Evolutionary conservation across 306 rosid species (phyloP).

Genomic region (Malus fusca): DNA sequence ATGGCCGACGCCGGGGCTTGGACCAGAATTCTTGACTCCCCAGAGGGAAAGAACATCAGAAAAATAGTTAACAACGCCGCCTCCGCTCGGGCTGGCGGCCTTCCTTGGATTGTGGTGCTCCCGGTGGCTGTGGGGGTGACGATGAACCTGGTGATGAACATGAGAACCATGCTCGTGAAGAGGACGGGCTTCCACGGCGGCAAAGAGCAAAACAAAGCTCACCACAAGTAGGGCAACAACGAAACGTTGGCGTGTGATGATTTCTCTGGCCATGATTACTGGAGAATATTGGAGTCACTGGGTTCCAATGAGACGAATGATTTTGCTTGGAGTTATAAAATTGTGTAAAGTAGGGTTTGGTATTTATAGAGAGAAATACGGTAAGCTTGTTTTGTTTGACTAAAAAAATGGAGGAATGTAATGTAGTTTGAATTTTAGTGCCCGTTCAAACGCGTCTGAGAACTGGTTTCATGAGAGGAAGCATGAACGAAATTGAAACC

Average conservation of each 20-base stretch:
- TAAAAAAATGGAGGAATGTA: neutral
- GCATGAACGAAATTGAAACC: neutral
- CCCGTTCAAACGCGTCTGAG: neutral
- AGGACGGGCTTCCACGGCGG: constrained; percentile 13
- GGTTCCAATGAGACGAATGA: neutral
- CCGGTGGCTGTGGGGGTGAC: neutral
- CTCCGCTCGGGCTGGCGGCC: constrained; percentile 4
- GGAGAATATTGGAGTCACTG: neutral
- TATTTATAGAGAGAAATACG: neutral
- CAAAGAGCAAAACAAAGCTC: constrained; percentile 10
- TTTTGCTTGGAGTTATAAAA: neutral
- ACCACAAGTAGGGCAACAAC: constrained; percentile 9
- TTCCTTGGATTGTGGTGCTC: neutral
- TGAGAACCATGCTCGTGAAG: constrained; percentile 5
- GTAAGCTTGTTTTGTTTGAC: neutral
- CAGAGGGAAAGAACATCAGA: constrained; percentile 11
- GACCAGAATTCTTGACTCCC: constrained; percentile 29
- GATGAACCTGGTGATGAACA: neutral
- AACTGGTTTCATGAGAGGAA: constrained; percentile 3
- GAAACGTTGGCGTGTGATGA: neutral
- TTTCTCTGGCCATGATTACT: constrained; percentile 17
- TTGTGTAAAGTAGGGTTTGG: neutral
- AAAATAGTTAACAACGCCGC: neutral
- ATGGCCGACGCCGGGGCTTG: constrained; percentile 27
- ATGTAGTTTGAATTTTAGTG: neutral